Evolutionary conservation across 2,329 filamentous ascomycete species (phyloP), one percentile per base, ranked within the genome.

Genomic region (Plectosphaerella sp.): DNA sequence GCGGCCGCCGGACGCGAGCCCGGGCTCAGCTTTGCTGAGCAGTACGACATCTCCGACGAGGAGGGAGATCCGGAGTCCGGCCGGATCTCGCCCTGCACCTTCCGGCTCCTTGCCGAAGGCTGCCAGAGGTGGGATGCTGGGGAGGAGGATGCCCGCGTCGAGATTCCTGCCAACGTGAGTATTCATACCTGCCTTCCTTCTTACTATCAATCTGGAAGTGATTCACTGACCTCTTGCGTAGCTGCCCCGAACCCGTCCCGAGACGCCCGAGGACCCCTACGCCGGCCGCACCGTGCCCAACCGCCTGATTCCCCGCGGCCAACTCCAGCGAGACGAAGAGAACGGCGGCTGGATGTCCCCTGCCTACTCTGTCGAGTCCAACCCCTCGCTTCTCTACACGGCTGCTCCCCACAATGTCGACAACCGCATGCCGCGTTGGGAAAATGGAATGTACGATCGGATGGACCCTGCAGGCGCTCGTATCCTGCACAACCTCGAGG

Each of bases 21-120:
- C 18, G n/a, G 22, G 11, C 12, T 14, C 12, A 43, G 18, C 16
- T 49, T 49, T 18, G 6, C 18, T 12, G 52, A 55, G 9, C 56
- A 59, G 10, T 59, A 59, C 35, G 65, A 67, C 33, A 62, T 74
- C 16, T 70, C 66, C 0, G 72, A 76, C 48, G 64, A 68, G 18
- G 74, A 79, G 52, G 73, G 70, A 2, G 66, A 67, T 20, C 62
- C 65, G 0, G 57, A 63, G 4, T 59, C 63, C 4, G 67, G 64
- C 1, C 67, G 67, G 2, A 70, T 78, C 25, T 71, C 68, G 0
- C 71, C 73, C 2, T 69, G 64, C 53, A 74, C 68, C 0, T 78
- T 77, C 52, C 62, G 66, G 12, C 57, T 63, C 2, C 69, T 67
- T 63, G 59, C 71, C 33, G 57, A 70, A 52, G 72, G 69, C 48